Percentiles rank a stretch among this genome's conserved stretches.
phyloP scores from a whole-genome alignment of 208 protist species.

The Kentomonas sorsogonicus region DNA sequence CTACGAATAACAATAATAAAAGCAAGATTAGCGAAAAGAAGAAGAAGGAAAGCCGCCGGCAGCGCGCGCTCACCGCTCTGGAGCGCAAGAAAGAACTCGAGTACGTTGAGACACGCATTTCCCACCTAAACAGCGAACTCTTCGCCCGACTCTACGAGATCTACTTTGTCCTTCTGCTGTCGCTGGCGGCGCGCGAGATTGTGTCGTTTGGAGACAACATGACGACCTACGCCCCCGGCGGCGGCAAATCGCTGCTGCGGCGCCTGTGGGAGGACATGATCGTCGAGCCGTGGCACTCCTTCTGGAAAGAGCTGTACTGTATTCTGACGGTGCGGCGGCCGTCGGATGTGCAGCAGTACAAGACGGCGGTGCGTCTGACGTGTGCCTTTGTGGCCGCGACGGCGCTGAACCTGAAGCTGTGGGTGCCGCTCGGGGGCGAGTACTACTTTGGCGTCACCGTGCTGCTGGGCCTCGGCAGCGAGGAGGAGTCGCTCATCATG shows the following conservation, averaged over 20 bases:
- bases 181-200: constrained; percentile 31
- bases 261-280: constrained; percentile 37
- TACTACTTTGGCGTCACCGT: constrained; percentile 59
- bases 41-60: too few relatives aligned
- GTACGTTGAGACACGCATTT: too few relatives aligned
- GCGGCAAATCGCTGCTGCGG: constrained; percentile 19
- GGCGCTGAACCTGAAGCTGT: constrained; percentile 36
- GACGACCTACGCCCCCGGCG: constrained; percentile 28
- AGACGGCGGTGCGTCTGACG: constrained; percentile 50
- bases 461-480: constrained; percentile 43
- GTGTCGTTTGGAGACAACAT: constrained; percentile 29
- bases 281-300: constrained; percentile 43
- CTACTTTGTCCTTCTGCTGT: constrained; percentile 28
- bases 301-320: constrained; percentile 40
- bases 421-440: constrained; percentile 16
- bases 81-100: too few relatives aligned
- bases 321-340: constrained; percentile 36
- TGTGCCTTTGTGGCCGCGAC: constrained; percentile 34
- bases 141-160: constrained; percentile 24
- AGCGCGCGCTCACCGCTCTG: too few relatives aligned
- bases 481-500: constrained; percentile 42
- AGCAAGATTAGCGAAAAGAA: too few relatives aligned
- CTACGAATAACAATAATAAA: too few relatives aligned
- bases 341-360: constrained; percentile 31
- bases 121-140: too few relatives aligned